A percentile compares a stretch with the other conserved stretches of the same genome.
Evolutionary conservation across 169 alveolate species (phyloP).

Genomic region (Plasmodium cynomolgi): DNA sequence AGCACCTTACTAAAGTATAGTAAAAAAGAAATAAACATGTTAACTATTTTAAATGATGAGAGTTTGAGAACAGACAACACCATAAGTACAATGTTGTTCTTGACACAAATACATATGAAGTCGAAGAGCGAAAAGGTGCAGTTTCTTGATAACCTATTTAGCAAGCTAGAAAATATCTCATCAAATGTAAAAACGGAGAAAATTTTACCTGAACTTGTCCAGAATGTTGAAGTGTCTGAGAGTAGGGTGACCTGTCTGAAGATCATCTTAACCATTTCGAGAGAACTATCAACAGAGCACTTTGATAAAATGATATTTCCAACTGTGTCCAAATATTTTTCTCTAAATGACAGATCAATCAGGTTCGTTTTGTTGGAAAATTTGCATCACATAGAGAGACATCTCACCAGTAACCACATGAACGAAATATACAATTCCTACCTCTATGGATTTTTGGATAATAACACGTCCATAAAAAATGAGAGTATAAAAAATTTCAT

Average conservation of each 20-base stretch:
- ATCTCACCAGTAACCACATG: constrained; percentile 29
- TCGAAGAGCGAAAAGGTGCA: constrained; percentile 61
- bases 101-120: constrained; percentile 80
- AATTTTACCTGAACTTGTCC: constrained; percentile 54
- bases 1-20: constrained; percentile 33
- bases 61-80: constrained; percentile 60
- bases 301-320: constrained; percentile 47
- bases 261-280: constrained; percentile 36
- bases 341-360: constrained; percentile 36
- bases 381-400: constrained; percentile 24
- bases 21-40: constrained; percentile 49
- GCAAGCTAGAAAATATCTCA: constrained; percentile 70
- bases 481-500: constrained; percentile 81
- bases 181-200: constrained; percentile 73
- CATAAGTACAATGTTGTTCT: constrained; percentile 76
- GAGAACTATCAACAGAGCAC: constrained; percentile 14
- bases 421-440: constrained; percentile 47
- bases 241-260: constrained; percentile 39
- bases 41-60: constrained; percentile 63
- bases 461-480: constrained; percentile 79
- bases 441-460: constrained; percentile 79
- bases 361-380: constrained; percentile 43
- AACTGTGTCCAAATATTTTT: constrained; percentile 33
- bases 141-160: constrained; percentile 76
- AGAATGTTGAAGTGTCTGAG: constrained; percentile 60